Evolutionary conservation across 192 early-diverging fungal species (phyloP), one percentile per base, ranked within the genome.

Genomic region (Entomortierella beljakovae): DNA sequence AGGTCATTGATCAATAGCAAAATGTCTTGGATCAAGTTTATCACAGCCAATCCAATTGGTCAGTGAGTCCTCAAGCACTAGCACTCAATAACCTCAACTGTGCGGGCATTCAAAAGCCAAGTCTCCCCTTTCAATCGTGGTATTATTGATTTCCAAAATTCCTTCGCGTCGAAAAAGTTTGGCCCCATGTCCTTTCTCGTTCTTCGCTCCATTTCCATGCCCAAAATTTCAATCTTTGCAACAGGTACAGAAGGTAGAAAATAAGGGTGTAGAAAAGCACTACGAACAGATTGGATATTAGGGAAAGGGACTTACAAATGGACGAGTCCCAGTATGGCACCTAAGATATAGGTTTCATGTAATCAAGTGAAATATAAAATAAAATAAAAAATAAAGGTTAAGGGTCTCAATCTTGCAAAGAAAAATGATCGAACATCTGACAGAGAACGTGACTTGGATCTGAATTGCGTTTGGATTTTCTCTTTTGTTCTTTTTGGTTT

Each of bases 221-320:
- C 75, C 73, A 77, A 69, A 43, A 68, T 56, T 72, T 68, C 66
- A 55, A 61, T 68, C 73, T 64, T 77, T 77, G 66, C 73, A 77
- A 10, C 64, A 58, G 32, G 73, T 77, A 68, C 73, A 77, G 50
- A 77, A 68, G 60, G 65, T 34, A 75, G 63, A 62, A 68, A 59
- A 29, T 62, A 50, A 33, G 62, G 65, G 73, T 68, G 50, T 55
- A 68, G 60, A 77, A 75, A 61, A 57, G 59, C 34, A 68, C 53
- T 57, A 68, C 50, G 72, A 77, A 51, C 57, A n/a, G 34, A n/a
- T 18, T 31, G 70, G 75, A 67, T 51, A 65, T 56, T 43, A 65
- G 57, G 75, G 75, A 62, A 46, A 64, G 68, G 67, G 61, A 79
- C 75, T 79, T 79, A 79, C 75, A 68, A 79, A 79, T 38, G 75